phyloP scores from a whole-genome alignment of 352 stramenopile species.

The Globisporangium takayamanum region DNA sequence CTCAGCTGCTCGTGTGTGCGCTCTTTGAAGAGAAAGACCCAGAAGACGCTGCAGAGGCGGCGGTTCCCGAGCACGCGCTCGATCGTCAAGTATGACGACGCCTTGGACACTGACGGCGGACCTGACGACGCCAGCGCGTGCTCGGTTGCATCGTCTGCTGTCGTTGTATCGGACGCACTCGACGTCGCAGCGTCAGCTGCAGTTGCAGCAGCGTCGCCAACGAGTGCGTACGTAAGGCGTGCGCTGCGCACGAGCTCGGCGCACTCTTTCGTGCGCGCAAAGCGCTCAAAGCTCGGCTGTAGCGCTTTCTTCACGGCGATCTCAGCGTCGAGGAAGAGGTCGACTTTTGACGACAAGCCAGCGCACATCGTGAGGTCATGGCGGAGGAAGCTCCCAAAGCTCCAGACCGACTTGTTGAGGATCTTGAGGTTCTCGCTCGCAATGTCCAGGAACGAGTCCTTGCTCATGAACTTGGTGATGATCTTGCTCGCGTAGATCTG shows the following conservation, averaged over 20 bases:
- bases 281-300: conserved; percentile 64
- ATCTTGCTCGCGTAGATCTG: conserved; percentile 81
- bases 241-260: conserved; percentile 45
- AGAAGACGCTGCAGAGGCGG: conserved; percentile 79
- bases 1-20: conserved; percentile 74
- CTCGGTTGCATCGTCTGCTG: conserved; percentile 6
- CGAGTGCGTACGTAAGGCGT: conserved; percentile 44
- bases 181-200: conserved; percentile 10
- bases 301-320: conserved; percentile 60
- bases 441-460: conserved; percentile 78
- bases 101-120: conserved; percentile 14
- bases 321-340: conserved; percentile 76
- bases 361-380: conserved; percentile 78
- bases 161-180: conserved; percentile 7
- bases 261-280: conserved; percentile 51
- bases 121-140: background rate
- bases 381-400: conserved; percentile 62
- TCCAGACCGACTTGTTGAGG: conserved; percentile 76
- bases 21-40: conserved; percentile 85
- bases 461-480: conserved; percentile 82
- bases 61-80: conserved; percentile 70
- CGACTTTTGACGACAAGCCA: conserved; percentile 59
- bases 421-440: conserved; percentile 68
- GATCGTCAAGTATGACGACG: conserved; percentile 57
- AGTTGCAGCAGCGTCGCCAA: conserved; percentile 12